Conservation (phyloP, 352 stramenopile species). For the Sclerospora graminicola region DNA sequence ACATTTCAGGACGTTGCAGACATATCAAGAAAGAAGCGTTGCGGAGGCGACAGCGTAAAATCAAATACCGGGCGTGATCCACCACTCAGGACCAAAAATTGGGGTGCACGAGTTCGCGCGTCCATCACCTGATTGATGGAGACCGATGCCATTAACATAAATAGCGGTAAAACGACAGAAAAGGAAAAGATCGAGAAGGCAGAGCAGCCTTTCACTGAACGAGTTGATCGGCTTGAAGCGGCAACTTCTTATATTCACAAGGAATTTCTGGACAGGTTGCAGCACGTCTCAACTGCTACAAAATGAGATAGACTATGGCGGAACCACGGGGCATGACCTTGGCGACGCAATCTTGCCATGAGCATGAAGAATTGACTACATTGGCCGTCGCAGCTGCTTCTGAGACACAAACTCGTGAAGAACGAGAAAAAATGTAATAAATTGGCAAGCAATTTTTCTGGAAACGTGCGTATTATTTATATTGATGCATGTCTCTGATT, state of each 20-base stretch:
- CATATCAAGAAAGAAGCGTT: neutral
- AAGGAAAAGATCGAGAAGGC: conserved; percentile 13
- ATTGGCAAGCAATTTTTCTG: too few species aligned
- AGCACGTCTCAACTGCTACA: conserved; percentile 23
- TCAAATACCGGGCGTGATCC: neutral
- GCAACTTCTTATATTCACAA: conserved; percentile 21
- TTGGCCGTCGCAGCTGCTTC: too few species aligned
- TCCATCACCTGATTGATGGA: conserved; percentile 23
- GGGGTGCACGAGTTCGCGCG: conserved; percentile 12
- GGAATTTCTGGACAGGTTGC: conserved; percentile 50
- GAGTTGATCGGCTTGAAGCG: conserved; percentile 10
- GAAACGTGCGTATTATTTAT: too few species aligned
- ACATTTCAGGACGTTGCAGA: neutral
- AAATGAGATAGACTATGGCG: too few species aligned
- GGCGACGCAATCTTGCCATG: too few species aligned
- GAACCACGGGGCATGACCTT: too few species aligned
- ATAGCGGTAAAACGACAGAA: conserved; percentile 22
- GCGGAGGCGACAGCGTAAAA: neutral
- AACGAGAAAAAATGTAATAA: too few species aligned
- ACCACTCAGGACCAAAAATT: conserved; percentile 2
- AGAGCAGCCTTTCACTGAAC: conserved; percentile 24
- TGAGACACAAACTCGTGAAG: too few species aligned
- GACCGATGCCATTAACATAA: conserved; percentile 14
- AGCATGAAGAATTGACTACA: too few species aligned
- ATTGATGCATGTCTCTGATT: too few species aligned